Conservation (phyloP, 306 rosid genomes). For the Castanea crenata region DNA sequence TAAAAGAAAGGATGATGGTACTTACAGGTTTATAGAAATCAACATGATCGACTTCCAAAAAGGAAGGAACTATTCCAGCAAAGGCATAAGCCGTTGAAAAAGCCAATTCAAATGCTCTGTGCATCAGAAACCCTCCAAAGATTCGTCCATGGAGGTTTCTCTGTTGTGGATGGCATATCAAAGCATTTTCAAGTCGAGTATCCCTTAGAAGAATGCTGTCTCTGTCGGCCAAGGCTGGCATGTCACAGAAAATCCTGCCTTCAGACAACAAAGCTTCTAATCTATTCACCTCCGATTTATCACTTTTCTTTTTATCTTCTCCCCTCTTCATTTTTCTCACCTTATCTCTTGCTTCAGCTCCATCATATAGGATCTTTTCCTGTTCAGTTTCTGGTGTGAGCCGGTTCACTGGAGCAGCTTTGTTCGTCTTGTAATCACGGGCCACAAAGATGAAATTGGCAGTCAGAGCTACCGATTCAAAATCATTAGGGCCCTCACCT, state of each 20-base stretch:
- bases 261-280: constrained; percentile 54
- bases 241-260: constrained; percentile 79
- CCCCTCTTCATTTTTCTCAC: constrained; percentile 64
- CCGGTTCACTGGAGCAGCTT: constrained; percentile 88
- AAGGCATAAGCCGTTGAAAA: constrained; percentile 90
- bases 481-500: constrained; percentile 38
- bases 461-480: constrained; percentile 61
- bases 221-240: constrained; percentile 94
- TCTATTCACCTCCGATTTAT: constrained; percentile 44
- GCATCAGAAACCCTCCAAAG: constrained; percentile 97
- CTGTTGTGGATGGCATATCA: constrained; percentile 95
- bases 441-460: constrained; percentile 98
- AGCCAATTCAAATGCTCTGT: constrained; percentile 91
- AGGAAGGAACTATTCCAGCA: constrained; percentile 87
- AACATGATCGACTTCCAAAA: constrained; percentile 94
- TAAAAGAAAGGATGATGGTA: constrained; percentile 12
- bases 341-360: constrained; percentile 74
- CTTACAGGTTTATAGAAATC: constrained; percentile 93
- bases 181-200: constrained; percentile 74
- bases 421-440: constrained; percentile 82
- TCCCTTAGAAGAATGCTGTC: constrained; percentile 88
- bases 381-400: constrained; percentile 67
- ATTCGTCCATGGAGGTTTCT: constrained; percentile 96
- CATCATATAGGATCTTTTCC: constrained; percentile 63
- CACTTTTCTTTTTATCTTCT: constrained; percentile 46